Evolutionary conservation across 139 green algal species (phyloP), one percentile per base, ranked within the genome.

Genomic region (Tetradesmus lagerheimii): DNA sequence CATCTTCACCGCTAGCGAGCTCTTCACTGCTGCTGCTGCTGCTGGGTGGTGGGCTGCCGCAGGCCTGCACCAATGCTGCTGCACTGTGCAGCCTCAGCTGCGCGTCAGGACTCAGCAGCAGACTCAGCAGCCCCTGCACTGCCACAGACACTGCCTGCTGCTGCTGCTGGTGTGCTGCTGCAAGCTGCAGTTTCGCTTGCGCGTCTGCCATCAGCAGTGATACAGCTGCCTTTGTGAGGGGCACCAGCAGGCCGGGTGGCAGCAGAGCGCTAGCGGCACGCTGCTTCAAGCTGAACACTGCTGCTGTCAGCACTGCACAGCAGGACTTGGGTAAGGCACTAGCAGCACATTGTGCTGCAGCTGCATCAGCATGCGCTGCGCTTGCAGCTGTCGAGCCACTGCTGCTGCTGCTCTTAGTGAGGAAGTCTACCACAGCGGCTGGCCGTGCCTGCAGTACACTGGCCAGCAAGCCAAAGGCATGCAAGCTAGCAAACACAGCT

Each of bases 21-120:
- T 25, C 35, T 31, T 18, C 53, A 64, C 64, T 88, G 38, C 83
- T 88, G 83, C 83, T 80, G 83, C 64, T 88, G 83, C 83, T 80
- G 53, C 81, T 78, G 81, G 20, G 3, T 41, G 79, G 39, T n/a
- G 66, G 80, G 39, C 37, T 41, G n/a, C 14, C 11, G 80, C 35
- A 86, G n/a, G 29, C 57, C n/a, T 86, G 80, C 80, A 74, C 82
- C 83, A 39, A 23, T 16, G 83, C 83, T 45, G 83, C 83, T n/a
- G 83, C 83, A 16, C n/a, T 29, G 27, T 53, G 71, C 62, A 80
- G 23, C 27, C 83, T 38, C 14, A 88, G 15, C 64, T 88, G 83
- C 18, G 38, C 38, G 43, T 88, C 83, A 27, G 37, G 38, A 23
- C 27, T 25, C 37, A 88, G 64, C 64, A 88, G 64, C 64, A 88